These are phyloP conservation scores for Lentinula lateritia DNA, from an alignment of 768 basidiomycete genomes.

Conservation along the genomic window DNA sequence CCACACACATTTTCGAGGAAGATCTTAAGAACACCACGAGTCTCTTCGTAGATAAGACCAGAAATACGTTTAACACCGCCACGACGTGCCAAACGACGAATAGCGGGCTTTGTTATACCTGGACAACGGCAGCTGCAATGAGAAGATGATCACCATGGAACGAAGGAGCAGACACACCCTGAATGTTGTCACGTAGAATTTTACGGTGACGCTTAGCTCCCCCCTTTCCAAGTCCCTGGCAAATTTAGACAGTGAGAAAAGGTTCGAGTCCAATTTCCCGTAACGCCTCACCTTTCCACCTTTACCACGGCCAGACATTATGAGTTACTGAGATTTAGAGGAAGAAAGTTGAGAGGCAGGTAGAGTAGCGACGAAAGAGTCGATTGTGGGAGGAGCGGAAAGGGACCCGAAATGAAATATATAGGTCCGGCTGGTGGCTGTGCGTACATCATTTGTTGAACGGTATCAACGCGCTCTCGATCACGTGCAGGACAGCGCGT, in stretches of 20 bases:
- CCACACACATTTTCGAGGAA: conserved; percentile 69
- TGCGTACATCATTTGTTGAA: conserved; percentile 17
- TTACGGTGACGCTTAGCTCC: conserved; percentile 82
- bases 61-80: conserved; percentile 92
- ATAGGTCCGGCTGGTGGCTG: conserved; percentile 22
- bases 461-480: conserved; percentile 7
- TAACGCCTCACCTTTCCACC: conserved; percentile 54
- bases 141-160: no score
- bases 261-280: neutral
- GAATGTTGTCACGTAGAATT: conserved; percentile 73
- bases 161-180: conserved; percentile 42
- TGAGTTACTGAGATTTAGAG: conserved; percentile 4
- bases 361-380: neutral
- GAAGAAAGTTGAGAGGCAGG: neutral
- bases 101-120: conserved; percentile 77
- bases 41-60: conserved; percentile 86
- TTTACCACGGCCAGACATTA: conserved; percentile 85
- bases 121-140: no score
- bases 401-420: conserved; percentile 13
- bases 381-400: conserved; percentile 6
- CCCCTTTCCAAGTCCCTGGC: conserved; percentile 75
- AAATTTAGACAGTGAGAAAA: no score
- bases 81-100: conserved; percentile 86
- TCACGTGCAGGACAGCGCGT: conserved; percentile 18
- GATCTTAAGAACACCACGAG: conserved; percentile 86